These are phyloP conservation scores for Boletus sp. DNA, from an alignment of 768 basidiomycete genomes.

Conservation along the genomic window DNA sequence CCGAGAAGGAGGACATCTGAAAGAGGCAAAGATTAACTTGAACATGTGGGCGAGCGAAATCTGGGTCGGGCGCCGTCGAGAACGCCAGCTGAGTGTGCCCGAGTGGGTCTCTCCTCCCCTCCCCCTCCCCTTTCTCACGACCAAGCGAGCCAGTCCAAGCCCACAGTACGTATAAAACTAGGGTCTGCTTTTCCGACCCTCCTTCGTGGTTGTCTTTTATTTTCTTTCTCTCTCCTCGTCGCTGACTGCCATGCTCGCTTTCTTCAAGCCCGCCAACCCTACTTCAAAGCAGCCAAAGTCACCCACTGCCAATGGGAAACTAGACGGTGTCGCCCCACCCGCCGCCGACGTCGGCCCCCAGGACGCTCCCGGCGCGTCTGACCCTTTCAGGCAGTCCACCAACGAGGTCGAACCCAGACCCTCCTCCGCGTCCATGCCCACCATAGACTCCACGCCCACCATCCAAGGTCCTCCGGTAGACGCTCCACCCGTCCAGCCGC, in stretches of 20 bases:
- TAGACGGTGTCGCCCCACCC: not conserved
- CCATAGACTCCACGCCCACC: slow-evolving; percentile 25
- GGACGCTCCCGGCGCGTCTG: not conserved
- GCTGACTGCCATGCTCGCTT: slow-evolving; percentile 20
- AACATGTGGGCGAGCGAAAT: not conserved
- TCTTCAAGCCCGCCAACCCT: slow-evolving; percentile 21
- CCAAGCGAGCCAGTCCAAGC: slow-evolving; percentile 13
- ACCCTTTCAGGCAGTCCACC: not conserved
- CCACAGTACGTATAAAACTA: slow-evolving; percentile 29
- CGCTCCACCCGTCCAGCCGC: slow-evolving; percentile 1
- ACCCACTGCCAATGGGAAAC: not conserved
- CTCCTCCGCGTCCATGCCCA: slow-evolving; percentile 20
- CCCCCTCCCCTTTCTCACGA: slow-evolving; percentile 28
- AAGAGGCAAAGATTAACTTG: not conserved
- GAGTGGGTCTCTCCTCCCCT: not conserved
- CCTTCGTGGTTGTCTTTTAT: not conserved
- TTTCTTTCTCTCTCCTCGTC: not conserved
- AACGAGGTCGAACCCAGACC: slow-evolving; percentile 8
- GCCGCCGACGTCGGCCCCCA: slow-evolving; percentile 3
- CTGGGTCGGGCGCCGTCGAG: not conserved
- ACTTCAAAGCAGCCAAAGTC: slow-evolving; percentile 11
- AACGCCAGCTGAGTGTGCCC: not conserved
- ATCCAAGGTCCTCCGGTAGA: slow-evolving; percentile 15
- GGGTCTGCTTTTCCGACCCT: slow-evolving; percentile 6
- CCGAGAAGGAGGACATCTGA: not conserved